Percentiles rank a stretch among this genome's conserved stretches.
Conservation (phyloP, 2,329 filamentous ascomycete genomes). For the Colletotrichum paranaense region DNA sequence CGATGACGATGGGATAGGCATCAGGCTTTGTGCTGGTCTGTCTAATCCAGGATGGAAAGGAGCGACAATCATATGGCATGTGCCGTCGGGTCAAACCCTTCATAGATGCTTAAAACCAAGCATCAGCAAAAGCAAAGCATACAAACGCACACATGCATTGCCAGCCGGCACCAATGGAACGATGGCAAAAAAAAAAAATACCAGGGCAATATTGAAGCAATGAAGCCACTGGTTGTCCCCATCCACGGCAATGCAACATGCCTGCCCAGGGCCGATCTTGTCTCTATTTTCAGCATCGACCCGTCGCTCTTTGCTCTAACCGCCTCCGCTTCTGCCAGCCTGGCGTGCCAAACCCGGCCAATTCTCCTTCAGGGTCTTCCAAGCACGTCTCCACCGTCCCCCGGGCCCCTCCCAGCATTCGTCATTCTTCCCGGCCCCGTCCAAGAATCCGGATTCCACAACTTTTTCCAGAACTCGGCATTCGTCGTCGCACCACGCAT, state of each 20-base stretch:
- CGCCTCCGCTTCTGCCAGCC: conserved; percentile 16
- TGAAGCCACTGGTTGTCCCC: background rate
- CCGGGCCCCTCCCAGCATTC: conserved; percentile 10
- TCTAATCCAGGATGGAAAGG: conserved; percentile 3
- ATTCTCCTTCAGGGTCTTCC: conserved; percentile 29
- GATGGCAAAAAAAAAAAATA: background rate
- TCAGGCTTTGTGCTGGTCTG: background rate
- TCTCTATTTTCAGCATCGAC: conserved; percentile 34
- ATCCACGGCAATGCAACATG: conserved; percentile 22
- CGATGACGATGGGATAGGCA: conserved; percentile 5
- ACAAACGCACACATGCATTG: background rate
- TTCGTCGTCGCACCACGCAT: conserved; percentile 9
- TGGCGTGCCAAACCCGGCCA: conserved; percentile 7
- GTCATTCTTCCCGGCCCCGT: conserved; percentile 21
- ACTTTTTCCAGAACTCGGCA: conserved; percentile 16
- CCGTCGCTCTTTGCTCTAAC: conserved; percentile 9
- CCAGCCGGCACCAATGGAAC: background rate
- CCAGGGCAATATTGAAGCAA: background rate
- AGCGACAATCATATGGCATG: background rate
- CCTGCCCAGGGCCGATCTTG: conserved; percentile 26
- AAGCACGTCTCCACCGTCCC: conserved; percentile 15
- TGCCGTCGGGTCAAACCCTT: background rate
- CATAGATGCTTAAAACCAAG: conserved; percentile 4
- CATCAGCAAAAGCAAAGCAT: background rate
- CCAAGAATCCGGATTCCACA: conserved; percentile 27